Evolutionary conservation across 805 yeast genomes (phyloP), one percentile per base, ranked within the genome.

Genomic region (Starmerella apis): DNA sequence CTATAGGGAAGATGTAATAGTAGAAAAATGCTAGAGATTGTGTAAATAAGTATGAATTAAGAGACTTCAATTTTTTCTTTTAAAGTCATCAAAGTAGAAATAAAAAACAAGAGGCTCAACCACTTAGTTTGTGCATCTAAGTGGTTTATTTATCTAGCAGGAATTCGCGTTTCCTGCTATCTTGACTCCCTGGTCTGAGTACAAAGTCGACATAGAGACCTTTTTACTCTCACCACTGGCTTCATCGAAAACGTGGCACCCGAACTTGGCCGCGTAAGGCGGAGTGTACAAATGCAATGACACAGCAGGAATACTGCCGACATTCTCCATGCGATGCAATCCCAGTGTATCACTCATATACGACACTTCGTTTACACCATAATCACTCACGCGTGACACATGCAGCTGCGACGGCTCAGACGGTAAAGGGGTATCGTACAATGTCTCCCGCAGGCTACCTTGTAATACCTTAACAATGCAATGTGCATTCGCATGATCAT

Each of bases 401-500:
- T 56, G 46, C 55, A 65, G 57, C 44, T 41, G 20, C 10, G 25
- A 32, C 24, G 58, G 48, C 19, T 42, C 53, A 7, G 36, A 24
- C 7, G 64, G 68, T 2, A 59, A 57, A 2, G 83, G 83, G 51
- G 70, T 63, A 31, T 73, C 76, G 58, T 76, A 81, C 19, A 79
- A 65, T 8, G 75, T 71, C 64, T 82, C 90, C 11, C 66, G 65
- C 44, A 82, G 68, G 27, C 66, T 63, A 7, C 88, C 88, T 57
- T 74, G 69, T 53, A 82, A 68, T 41, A 82, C 69, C 63, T 81
- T 81, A 79, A 82, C 81, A 53, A 81, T 73, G 65, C 90, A 82
- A 65, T 82, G 86, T 11, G 87, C 86, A 48, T 75, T 71, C 19
- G 86, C 84, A 58, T 82, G 90, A 63, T 81, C 86, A 62, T 82